These are phyloP conservation scores for Sugiyamaella xylanicola DNA, from an alignment of 1,139 yeast species.

Conservation along the genomic window DNA sequence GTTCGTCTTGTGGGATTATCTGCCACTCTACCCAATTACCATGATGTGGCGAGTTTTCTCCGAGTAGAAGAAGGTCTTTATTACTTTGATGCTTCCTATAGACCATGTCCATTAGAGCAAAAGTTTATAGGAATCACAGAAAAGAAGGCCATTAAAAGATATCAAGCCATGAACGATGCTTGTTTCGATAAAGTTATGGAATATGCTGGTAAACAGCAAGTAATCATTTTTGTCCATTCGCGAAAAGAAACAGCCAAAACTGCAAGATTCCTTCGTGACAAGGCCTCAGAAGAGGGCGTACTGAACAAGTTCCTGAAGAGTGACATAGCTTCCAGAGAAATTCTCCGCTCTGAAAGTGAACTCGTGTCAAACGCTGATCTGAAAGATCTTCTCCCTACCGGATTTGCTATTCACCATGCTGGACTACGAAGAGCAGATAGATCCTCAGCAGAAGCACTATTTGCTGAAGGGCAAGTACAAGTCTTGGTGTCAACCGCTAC, in stretches of 20 bases:
- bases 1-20: conserved; percentile 84
- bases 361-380: conserved; percentile 57
- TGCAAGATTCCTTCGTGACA: conserved; percentile 71
- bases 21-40: conserved; percentile 90
- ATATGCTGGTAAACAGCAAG: conserved; percentile 66
- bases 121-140: conserved; percentile 88
- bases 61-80: conserved; percentile 68
- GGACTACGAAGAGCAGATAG: conserved; percentile 79
- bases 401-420: conserved; percentile 95
- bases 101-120: conserved; percentile 94
- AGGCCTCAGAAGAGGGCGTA: conserved; percentile 59
- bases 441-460: conserved; percentile 76
- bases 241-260: conserved; percentile 88
- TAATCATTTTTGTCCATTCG: conserved; percentile 90
- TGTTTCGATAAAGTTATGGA: conserved; percentile 83
- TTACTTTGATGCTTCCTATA: conserved; percentile 76
- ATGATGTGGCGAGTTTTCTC: conserved; percentile 82
- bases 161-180: conserved; percentile 86
- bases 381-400: conserved; percentile 62
- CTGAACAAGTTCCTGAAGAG: conserved; percentile 50
- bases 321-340: conserved; percentile 64
- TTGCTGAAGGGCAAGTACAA: conserved; percentile 81
- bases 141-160: conserved; percentile 73
- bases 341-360: conserved; percentile 65
- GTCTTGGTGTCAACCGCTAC: conserved; percentile 94